A percentile compares a stretch with the other conserved stretches of the same genome.
Evolutionary conservation across 441 rosid genomes (phyloP).

Genomic region (Geranium incanum): DNA sequence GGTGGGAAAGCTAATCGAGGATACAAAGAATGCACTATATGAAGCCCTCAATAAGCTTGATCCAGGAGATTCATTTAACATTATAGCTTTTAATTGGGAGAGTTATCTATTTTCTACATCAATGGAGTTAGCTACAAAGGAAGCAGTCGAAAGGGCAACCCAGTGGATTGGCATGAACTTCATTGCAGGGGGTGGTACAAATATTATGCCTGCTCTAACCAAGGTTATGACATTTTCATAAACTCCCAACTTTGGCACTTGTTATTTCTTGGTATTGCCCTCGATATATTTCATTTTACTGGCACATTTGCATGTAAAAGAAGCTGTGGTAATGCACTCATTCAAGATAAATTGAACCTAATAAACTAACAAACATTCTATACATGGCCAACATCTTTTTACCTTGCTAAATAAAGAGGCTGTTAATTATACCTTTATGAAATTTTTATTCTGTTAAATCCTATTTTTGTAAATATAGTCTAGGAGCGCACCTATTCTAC

Average conservation of each 20-base stretch:
- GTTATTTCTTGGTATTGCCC: background rate
- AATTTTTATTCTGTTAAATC: too few relatives aligned
- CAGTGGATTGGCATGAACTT: slow-evolving; percentile 68
- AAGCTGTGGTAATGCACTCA: background rate
- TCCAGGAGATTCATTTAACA: slow-evolving; percentile 71
- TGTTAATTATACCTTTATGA: background rate
- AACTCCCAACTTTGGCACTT: slow-evolving; percentile 8
- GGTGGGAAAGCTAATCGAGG: slow-evolving; percentile 69
- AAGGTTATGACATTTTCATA: slow-evolving; percentile 39
- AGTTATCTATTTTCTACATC: slow-evolving; percentile 56
- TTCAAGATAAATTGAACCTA: background rate
- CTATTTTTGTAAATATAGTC: background rate
- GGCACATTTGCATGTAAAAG: background rate
- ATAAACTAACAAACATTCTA: background rate
- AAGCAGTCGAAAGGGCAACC: slow-evolving; percentile 52
- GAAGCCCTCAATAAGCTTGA: slow-evolving; percentile 49
- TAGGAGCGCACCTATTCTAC: background rate
- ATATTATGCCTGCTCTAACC: slow-evolving; percentile 63
- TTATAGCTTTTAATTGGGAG: slow-evolving; percentile 74
- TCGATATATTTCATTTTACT: background rate
- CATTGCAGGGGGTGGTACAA: slow-evolving; percentile 66
- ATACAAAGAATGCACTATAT: slow-evolving; percentile 52
- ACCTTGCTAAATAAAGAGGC: background rate
- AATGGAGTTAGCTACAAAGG: slow-evolving; percentile 63
- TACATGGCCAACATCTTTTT: background rate